phyloP scores from a whole-genome alignment of 2,329 filamentous ascomycete genomes.

The Herpotrichia juniperi region DNA sequence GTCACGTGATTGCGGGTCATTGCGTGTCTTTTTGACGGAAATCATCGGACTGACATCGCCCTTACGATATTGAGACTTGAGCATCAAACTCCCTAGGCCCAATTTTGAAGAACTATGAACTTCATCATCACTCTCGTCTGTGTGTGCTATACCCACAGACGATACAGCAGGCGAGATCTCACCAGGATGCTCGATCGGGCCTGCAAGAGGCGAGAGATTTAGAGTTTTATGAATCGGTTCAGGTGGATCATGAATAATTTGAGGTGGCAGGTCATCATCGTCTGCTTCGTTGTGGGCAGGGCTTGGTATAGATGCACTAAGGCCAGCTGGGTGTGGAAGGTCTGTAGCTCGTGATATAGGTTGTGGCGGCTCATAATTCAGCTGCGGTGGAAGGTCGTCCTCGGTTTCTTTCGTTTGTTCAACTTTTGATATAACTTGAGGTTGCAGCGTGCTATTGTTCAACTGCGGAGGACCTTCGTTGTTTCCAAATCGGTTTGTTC shows the following conservation, averaged over 20 bases:
- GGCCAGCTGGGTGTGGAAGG: no score
- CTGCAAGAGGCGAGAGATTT: conserved; percentile 10
- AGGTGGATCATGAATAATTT: conserved; percentile 27
- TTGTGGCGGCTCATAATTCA: no score
- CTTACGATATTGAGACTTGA: conserved; percentile 7
- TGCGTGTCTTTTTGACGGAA: not conserved
- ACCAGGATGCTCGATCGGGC: conserved; percentile 3
- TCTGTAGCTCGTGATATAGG: no score
- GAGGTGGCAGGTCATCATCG: conserved; percentile 27
- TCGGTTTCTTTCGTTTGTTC: no score
- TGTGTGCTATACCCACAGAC: conserved; percentile 12
- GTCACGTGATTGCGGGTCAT: conserved; percentile 6
- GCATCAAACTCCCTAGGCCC: conserved; percentile 7
- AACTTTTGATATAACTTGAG: no score
- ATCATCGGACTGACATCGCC: conserved; percentile 34
- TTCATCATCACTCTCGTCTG: conserved; percentile 20
- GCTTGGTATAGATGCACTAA: no score
- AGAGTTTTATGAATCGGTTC: not conserved
- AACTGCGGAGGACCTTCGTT: no score
- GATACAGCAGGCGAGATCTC: conserved; percentile 19
- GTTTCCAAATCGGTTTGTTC: no score
- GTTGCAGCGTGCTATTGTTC: no score
- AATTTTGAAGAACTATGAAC: conserved; percentile 8
- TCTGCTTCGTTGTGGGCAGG: no score
- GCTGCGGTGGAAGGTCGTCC: no score